Base-by-base conservation (phyloP, 306 rosid species). In the Nissolia schottii region DNA sequence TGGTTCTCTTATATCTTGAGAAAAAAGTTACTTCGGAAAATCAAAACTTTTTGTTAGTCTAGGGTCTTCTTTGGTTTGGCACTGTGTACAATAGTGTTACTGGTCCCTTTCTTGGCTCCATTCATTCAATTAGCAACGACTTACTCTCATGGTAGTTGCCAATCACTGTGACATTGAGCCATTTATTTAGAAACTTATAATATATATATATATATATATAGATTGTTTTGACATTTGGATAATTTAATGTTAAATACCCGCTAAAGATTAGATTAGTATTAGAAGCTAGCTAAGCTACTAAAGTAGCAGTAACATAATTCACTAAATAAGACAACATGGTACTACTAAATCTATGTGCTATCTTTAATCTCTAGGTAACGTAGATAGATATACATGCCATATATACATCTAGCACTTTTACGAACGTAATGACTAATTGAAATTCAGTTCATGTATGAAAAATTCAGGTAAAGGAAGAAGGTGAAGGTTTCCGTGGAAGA, bases 391-490 rank as follows among this genome's bases (percentile, higher is more conserved):
- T 54, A 68, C 66, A 32, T 66, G 48, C 34, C 31, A 79, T 53
- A 38, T 5, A 67, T 68, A 38, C 19, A 62, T 54, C n/a, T 66
- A 31, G 71, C 54, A 58, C 59, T 57, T 63, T n/a, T 64, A 71
- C 19, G 57, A 67, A 67, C 77, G 59, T 57, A 70, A 73, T 68
- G 48, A 69, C 24, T 73, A 58, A 51, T 58, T 67, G 67, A 83
- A 58, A 51, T 58, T 67, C 71, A 83, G 74, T 73, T 82, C 40
- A 73, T 48, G 22, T 74, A 45, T 63, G 56, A 68, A 10, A 49
- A 19, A 68, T 82, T 61, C 91, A 86, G 91, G 85, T 60, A 38
- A 76, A 77, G 38, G 87, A 86, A 82, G 85, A 80, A 40, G 82
- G 66, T 67, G 75, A 78, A 65, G 77, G 53, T 66, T 82, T 75